Conservation (phyloP, 805 yeast species). For the Lipomyces lipofer region DNA sequence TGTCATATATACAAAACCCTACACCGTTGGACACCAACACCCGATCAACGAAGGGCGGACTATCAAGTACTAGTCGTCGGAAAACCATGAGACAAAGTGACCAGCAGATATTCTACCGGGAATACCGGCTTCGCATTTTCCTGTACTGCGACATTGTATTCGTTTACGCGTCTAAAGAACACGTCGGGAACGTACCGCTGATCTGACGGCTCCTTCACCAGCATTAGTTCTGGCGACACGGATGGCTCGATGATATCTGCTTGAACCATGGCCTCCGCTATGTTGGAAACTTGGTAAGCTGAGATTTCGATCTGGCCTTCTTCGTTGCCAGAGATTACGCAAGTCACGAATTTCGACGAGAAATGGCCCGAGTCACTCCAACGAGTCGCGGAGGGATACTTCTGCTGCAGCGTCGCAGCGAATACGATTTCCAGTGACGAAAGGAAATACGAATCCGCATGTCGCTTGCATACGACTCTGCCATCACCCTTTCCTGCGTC, state of each 20-base stretch:
- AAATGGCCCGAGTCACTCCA: conserved; percentile 64
- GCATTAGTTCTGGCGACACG: conserved; percentile 85
- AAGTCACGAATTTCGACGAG: conserved; percentile 90
- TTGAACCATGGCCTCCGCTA: conserved; percentile 82
- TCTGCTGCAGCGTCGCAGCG: conserved; percentile 76
- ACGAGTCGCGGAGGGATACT: conserved; percentile 61
- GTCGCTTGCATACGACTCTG: conserved; percentile 87
- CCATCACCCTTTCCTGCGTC: conserved; percentile 90
- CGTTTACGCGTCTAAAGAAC: conserved; percentile 79
- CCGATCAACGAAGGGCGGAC: not conserved
- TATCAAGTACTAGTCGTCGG: conserved; percentile 44
- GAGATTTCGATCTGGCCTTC: conserved; percentile 87
- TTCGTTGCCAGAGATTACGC: conserved; percentile 87
- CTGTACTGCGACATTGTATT: conserved; percentile 85
- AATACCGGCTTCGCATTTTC: conserved; percentile 86
- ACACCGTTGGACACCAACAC: not conserved
- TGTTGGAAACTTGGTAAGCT: conserved; percentile 83
- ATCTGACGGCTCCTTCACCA: conserved; percentile 69
- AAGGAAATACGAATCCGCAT: conserved; percentile 84
- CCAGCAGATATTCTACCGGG: conserved; percentile 87
- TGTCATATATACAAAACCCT: not conserved
- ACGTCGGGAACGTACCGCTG: conserved; percentile 92
- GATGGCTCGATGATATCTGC: conserved; percentile 87
- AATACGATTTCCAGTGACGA: conserved; percentile 83
- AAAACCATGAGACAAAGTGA: conserved; percentile 90